These are phyloP conservation scores for Stemphylium lycopersici DNA, from an alignment of 2,329 filamentous ascomycete genomes.

Conservation along the genomic window DNA sequence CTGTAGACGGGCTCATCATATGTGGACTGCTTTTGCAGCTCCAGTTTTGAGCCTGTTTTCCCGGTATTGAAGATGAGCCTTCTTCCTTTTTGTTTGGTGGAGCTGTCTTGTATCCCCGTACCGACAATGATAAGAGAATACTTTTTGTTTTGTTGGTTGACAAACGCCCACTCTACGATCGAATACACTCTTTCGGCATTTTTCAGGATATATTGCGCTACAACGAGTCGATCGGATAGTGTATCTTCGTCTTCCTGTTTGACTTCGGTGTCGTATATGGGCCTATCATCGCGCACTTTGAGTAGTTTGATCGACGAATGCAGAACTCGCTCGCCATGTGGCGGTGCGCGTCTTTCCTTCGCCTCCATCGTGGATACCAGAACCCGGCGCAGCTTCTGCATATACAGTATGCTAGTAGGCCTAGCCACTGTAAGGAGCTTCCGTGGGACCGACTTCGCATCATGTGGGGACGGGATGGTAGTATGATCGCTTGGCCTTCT, in stretches of 20 bases:
- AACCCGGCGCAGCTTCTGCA: conserved; percentile 52
- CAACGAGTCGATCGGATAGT: conserved; percentile 39
- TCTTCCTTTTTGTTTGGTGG: conserved; percentile 34
- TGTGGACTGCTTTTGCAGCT: conserved; percentile 51
- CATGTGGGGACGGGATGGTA: not conserved
- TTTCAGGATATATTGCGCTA: conserved; percentile 63
- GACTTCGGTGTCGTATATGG: conserved; percentile 23
- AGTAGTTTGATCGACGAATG: conserved; percentile 44
- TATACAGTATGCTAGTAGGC: conserved; percentile 51
- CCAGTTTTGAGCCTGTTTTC: conserved; percentile 56
- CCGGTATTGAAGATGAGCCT: conserved; percentile 38
- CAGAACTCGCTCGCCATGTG: conserved; percentile 44
- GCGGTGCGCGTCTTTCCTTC: conserved; percentile 39
- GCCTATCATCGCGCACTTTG: conserved; percentile 26
- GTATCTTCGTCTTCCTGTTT: conserved; percentile 30
- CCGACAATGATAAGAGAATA: conserved; percentile 70
- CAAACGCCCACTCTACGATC: conserved; percentile 68
- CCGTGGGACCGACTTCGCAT: conserved; percentile 33
- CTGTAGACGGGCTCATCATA: conserved; percentile 41
- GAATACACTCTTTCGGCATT: conserved; percentile 64
- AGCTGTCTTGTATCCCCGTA: conserved; percentile 44
- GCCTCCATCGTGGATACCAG: conserved; percentile 55
- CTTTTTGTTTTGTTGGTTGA: conserved; percentile 58
- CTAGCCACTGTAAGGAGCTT: conserved; percentile 33
- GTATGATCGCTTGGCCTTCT: conserved; percentile 14